phyloP scores from a whole-genome alignment of 495 filamentous ascomycete species.

The Aspergillus panamensis region DNA sequence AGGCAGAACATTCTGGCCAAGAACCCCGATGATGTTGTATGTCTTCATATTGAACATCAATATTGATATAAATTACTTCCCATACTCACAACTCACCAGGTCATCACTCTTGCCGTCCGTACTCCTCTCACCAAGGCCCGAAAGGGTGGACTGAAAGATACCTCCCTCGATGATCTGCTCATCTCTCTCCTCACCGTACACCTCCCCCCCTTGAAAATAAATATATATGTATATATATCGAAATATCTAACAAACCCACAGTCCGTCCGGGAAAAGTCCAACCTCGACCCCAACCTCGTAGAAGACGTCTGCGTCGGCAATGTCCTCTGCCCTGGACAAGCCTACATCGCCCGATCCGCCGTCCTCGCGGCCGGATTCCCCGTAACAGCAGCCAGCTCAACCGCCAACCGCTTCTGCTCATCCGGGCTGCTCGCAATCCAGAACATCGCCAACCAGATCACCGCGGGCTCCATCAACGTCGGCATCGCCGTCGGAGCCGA shows the following conservation, averaged over 20 bases:
- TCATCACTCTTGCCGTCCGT: conserved; percentile 79
- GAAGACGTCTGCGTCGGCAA: conserved; percentile 94
- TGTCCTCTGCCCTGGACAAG: conserved; percentile 54
- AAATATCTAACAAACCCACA: too few species aligned
- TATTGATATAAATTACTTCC: not conserved
- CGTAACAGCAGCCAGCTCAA: conserved; percentile 72
- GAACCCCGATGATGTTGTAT: conserved; percentile 46
- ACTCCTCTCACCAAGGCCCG: conserved; percentile 75
- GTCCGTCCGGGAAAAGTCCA: conserved; percentile 65
- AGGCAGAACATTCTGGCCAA: conserved; percentile 37
- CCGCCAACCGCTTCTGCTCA: conserved; percentile 92
- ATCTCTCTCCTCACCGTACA: conserved; percentile 72
- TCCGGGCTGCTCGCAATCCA: conserved; percentile 90
- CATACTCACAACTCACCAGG: conserved; percentile 33
- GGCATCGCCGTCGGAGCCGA: conserved; percentile 88
- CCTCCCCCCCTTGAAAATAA: too few species aligned
- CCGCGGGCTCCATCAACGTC: conserved; percentile 73
- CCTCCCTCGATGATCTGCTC: conserved; percentile 74
- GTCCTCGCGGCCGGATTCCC: conserved; percentile 89
- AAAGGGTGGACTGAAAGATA: conserved; percentile 92
- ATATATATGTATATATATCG: too few species aligned
- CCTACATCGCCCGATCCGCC: conserved; percentile 84
- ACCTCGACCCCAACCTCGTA: conserved; percentile 75
- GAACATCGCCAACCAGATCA: conserved; percentile 88
- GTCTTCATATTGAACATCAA: conserved; percentile 11